Evolutionary conservation across 2,329 filamentous ascomycete genomes (phyloP).

Genomic region (Cladosporium sphaerospermum): DNA sequence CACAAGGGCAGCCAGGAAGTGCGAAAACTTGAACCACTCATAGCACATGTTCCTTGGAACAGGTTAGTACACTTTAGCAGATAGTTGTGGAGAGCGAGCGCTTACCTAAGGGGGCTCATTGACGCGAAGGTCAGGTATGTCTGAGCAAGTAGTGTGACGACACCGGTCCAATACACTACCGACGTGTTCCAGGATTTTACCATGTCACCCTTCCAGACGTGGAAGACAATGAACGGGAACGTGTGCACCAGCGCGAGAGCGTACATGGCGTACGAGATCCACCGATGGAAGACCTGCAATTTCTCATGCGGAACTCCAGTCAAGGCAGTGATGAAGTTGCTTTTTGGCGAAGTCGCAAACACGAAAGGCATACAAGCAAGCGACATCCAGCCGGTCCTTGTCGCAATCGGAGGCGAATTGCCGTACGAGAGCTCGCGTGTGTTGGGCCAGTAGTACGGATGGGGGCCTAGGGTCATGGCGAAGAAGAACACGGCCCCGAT

Average conservation of each 20-base stretch:
- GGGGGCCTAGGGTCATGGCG: slow-evolving; percentile 33
- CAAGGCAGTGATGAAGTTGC: slow-evolving; percentile 49
- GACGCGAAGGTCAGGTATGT: slow-evolving; percentile 52
- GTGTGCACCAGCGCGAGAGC: slow-evolving; percentile 52
- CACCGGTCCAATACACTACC: slow-evolving; percentile 51
- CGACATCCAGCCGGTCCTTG: slow-evolving; percentile 48
- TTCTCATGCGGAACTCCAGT: slow-evolving; percentile 54
- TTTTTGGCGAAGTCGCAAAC: slow-evolving; percentile 40
- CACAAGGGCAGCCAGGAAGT: slow-evolving; percentile 46
- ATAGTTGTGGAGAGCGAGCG: background rate
- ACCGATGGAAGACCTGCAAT: slow-evolving; percentile 51
- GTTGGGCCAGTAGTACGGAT: slow-evolving; percentile 53
- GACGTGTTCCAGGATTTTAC: slow-evolving; percentile 39
- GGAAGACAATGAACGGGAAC: slow-evolving; percentile 53
- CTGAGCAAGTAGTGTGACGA: slow-evolving; percentile 49
- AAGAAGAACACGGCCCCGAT: slow-evolving; percentile 44
- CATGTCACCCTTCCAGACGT: slow-evolving; percentile 46
- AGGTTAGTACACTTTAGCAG: background rate
- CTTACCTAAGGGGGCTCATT: slow-evolving; percentile 44
- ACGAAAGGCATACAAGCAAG: slow-evolving; percentile 48
- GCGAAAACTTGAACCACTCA: slow-evolving; percentile 56
- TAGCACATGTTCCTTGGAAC: slow-evolving; percentile 47
- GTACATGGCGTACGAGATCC: slow-evolving; percentile 52
- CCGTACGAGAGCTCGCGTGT: slow-evolving; percentile 31
- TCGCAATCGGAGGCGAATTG: slow-evolving; percentile 48